A percentile compares a stretch with the other conserved stretches of the same genome.
phyloP scores from a whole-genome alignment of 2,329 filamentous ascomycete species.

The Decorospora gaudefroyi region DNA sequence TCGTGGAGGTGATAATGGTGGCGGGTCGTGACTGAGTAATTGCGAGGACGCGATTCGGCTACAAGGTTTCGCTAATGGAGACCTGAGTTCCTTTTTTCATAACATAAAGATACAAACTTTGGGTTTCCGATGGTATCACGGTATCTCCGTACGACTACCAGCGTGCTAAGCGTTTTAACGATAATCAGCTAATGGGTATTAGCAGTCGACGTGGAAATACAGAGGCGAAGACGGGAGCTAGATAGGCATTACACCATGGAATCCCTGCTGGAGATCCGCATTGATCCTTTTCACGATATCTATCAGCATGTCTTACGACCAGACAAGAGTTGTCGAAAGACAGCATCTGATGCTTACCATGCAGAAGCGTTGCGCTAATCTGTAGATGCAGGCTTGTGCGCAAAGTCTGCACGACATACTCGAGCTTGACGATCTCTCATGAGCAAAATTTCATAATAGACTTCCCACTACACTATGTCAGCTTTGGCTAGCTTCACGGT shows the following conservation, averaged over 20 bases:
- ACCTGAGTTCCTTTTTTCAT: constrained; percentile 3
- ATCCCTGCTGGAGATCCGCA: no score
- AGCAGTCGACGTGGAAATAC: not conserved
- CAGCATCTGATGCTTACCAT: no score
- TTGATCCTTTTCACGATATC: no score
- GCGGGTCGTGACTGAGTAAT: constrained; percentile 9
- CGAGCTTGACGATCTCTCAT: no score
- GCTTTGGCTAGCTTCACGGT: constrained; percentile 1
- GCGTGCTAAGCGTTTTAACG: constrained; percentile 1
- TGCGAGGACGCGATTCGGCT: constrained; percentile 6
- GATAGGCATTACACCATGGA: no score
- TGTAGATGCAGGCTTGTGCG: not conserved
- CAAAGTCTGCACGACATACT: not conserved
- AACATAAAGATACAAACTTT: constrained; percentile 6
- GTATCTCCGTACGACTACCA: constrained; percentile 11
- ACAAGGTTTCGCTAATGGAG: constrained; percentile 15
- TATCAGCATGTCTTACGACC: no score
- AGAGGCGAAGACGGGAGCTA: no score
- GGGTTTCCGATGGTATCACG: constrained; percentile 11
- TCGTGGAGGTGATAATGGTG: constrained; percentile 1
- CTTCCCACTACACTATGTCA: not conserved
- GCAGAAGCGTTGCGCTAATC: no score
- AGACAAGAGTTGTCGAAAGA: no score
- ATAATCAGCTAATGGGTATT: not conserved
- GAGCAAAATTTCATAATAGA: no score